Base-by-base conservation (phyloP, 495 filamentous ascomycete species). In the Sordaria brevicollis region DNA sequence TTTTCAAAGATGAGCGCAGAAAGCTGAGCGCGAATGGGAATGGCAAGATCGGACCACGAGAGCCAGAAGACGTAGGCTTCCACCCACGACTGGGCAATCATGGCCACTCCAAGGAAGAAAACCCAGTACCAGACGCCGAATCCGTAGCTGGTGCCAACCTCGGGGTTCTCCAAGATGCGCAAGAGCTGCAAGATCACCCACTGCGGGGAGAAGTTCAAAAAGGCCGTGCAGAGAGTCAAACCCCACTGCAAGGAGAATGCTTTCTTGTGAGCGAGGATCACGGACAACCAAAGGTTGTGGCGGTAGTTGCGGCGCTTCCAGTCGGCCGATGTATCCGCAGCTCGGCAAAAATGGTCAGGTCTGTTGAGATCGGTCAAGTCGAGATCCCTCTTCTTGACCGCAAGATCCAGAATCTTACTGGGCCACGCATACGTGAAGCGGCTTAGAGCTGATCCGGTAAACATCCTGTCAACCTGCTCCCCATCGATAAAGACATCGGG, bases 1-100 rank as follows among this genome's bases (percentile, higher is more conserved):
- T 96, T 95, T 43, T 87, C 85, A 71, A 94, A 94, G 10, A 94
- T 85, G 21, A 92, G 79, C 1, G 91, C 87, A 2, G 90, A 89
- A 2, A 94, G 80, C 68, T 93, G 89, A 29, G 86, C 83, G 35
- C 89, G 87, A 36, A 94, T 82, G 3, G 89, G 90, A 21, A 92
- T 82, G 25, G 83, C 84, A 4, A 93, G 72, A 39, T 86, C 84
- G 0, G 88, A 86, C 76, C 83, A 92, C 1, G 87, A 86, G 31
- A 89, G 74, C 90, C 91, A 93, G 74, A 83, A 87, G 4, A 87
- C 69, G 81, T 86, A 89, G 0, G 86, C 78, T 70, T 91, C 90
- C 19, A 90, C 75, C 79, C 84, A 88, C 0, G 85, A 82, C 21
- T 83, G 80, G 0, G 85, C 75, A 35, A 90, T 73, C 37, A 90